Evolutionary conservation across 2,329 filamentous ascomycete genomes (phyloP), one percentile per base, ranked within the genome.

Genomic region (Exserohilum rostratum): DNA sequence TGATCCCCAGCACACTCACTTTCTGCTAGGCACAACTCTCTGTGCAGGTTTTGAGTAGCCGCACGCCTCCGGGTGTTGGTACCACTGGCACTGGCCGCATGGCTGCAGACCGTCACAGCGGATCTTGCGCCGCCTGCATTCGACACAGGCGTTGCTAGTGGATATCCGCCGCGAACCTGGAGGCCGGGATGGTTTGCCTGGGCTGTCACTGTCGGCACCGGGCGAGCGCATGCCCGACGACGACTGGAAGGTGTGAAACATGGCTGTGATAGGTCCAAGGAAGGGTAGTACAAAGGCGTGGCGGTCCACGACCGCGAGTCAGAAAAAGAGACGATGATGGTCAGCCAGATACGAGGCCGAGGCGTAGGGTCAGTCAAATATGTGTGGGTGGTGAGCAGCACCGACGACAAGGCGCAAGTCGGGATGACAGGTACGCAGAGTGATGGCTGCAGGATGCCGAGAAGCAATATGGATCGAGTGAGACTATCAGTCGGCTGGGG

Each of bases 41-140:
- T 90, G 88, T 13, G 89, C 83, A 60, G 91, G 90, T 76, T 93
- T 91, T 62, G 91, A 88, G 73, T 93, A 93, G 66, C 88, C 87
- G 71, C 90, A 93, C 50, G 86, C 82, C 58, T 92, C 90, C 3
- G 89, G 88, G 58, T 90, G 89, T 52, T 90, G 86, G 71, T 91
- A 93, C 73, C 90, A 92, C 53, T 90, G 83, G 71, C 90, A 95
- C 71, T 92, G 90, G 33, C 90, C 89, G 70, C 90, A 95, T 10
- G 90, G 90, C 68, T 91, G 88, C 62, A 88, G 85, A 50, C 90
- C 90, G 77, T 93, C 90, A 70, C 90, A 95, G 60, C 90, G 87
- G 50, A 93, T 93, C 76, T 93, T 95, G 58, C 90, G 84, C 63
- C 90, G 83, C 69, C 91, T 87, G 77, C 90, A 91, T 66, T 90